These are phyloP conservation scores for Themeda triandra DNA, from an alignment of 176 grass and related monocot genomes.

Conservation along the genomic window DNA sequence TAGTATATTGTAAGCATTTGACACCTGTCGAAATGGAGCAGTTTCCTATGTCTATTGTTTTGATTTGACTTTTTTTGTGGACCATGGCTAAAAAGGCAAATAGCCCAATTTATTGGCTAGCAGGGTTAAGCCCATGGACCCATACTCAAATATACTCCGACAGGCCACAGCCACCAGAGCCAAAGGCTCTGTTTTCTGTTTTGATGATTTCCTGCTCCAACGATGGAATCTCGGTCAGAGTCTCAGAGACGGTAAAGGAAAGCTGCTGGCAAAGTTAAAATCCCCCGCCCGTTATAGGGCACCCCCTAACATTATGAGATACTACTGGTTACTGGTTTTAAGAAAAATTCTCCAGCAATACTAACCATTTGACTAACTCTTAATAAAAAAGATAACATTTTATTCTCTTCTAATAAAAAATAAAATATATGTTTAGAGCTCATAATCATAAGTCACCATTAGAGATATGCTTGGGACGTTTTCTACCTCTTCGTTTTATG, in stretches of 20 bases:
- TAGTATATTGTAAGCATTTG: neutral
- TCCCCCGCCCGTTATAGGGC: too few relatives aligned
- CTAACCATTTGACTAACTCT: too few relatives aligned
- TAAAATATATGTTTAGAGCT: too few relatives aligned
- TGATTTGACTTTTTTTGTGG: neutral
- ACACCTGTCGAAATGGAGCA: neutral
- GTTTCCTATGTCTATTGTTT: neutral
- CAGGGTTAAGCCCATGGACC: neutral
- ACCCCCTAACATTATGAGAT: too few relatives aligned
- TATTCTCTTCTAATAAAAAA: too few relatives aligned
- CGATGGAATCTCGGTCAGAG: neutral
- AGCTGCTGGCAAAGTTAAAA: neutral
- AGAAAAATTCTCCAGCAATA: too few relatives aligned
- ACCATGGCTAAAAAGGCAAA: neutral
- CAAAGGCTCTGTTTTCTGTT: too few relatives aligned
- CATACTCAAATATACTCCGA: neutral
- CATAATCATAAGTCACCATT: too few relatives aligned
- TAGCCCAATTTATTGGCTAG: conserved; percentile 4
- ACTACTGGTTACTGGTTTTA: too few relatives aligned
- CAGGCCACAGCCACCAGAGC: neutral
- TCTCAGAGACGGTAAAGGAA: neutral
- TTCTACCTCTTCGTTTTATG: too few relatives aligned
- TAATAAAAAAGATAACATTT: too few relatives aligned
- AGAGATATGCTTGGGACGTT: too few relatives aligned
- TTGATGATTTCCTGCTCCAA: neutral